Conservation (phyloP, 257 asterid species). For the Solanum microdontum region DNA sequence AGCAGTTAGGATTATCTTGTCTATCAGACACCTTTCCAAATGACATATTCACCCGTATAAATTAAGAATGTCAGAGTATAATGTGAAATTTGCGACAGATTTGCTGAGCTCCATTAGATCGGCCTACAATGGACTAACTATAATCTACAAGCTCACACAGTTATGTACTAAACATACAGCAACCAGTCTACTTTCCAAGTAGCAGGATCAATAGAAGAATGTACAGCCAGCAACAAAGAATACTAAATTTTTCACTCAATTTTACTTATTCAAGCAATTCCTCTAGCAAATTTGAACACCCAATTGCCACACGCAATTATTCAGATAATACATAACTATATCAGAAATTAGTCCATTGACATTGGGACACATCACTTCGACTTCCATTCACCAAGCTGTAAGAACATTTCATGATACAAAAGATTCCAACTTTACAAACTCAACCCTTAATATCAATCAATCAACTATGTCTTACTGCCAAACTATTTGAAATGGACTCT, state of each 20-base stretch:
- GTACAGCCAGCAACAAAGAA: neutral
- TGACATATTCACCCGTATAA: neutral
- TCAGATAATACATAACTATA: neutral
- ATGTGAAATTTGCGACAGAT: neutral
- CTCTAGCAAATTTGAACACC: neutral
- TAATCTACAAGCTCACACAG: neutral
- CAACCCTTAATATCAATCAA: neutral
- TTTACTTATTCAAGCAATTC: neutral
- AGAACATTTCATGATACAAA: neutral
- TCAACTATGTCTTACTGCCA: neutral
- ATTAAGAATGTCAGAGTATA: neutral
- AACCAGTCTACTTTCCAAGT: neutral
- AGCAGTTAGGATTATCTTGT: neutral
- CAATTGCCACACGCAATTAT: neutral
- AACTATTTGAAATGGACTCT: neutral
- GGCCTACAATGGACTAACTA: neutral
- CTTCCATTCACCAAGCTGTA: neutral
- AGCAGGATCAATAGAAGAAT: neutral
- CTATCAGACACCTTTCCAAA: neutral
- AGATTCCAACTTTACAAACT: neutral
- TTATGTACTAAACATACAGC: neutral
- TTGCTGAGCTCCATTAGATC: neutral
- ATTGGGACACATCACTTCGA: neutral
- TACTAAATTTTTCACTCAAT: neutral
- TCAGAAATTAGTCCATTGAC: neutral